These are phyloP conservation scores for Amphirosellinia nigrospora DNA, from an alignment of 495 filamentous ascomycete genomes.

Conservation along the genomic window DNA sequence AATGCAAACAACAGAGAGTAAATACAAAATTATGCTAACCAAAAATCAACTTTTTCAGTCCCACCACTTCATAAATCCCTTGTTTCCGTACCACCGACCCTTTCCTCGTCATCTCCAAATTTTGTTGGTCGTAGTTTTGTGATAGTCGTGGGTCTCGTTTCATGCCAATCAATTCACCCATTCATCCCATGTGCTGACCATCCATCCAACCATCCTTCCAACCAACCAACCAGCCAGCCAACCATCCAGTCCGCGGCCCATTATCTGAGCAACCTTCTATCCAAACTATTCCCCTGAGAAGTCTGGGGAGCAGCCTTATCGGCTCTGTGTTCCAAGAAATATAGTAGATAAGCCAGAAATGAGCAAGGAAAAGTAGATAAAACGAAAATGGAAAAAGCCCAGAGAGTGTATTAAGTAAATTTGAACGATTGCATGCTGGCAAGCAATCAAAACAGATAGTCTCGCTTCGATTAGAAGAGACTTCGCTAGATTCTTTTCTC, in stretches of 20 bases:
- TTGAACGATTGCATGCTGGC: no score
- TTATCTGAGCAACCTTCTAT: background rate
- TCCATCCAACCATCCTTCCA: background rate
- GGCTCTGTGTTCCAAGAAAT: background rate
- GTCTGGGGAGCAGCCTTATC: background rate
- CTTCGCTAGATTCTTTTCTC: background rate
- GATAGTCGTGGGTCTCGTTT: background rate
- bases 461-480: background rate
- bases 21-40: background rate
- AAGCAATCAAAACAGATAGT: background rate
- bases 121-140: background rate
- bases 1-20: background rate
- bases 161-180: background rate
- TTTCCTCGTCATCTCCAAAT: background rate
- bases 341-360: background rate
- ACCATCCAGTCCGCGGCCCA: background rate
- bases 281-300: background rate
- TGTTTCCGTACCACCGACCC: constrained; percentile 6
- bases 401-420: background rate
- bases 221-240: background rate
- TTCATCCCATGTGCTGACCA: background rate
- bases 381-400: background rate
- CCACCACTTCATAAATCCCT: background rate
- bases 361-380: background rate
- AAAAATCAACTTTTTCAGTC: background rate